A percentile compares a stretch with the other conserved stretches of the same genome.
These are phyloP conservation scores for Debaryomyces prosopidis DNA, from an alignment of 805 yeast genomes.

Conservation along the genomic window DNA sequence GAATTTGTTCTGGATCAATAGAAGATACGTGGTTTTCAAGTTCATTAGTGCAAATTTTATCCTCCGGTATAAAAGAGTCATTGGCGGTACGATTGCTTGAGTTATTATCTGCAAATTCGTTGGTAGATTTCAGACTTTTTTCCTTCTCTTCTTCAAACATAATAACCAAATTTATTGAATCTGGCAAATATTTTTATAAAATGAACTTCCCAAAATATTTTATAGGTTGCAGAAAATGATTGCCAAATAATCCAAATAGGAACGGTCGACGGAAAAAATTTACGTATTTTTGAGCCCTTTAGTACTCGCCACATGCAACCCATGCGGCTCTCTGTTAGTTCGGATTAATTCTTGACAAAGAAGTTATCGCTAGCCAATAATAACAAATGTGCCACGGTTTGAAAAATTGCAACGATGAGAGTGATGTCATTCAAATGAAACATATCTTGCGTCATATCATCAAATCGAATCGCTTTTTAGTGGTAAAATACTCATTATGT, in stretches of 20 bases:
- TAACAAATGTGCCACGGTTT: neutral
- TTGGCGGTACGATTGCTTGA: conserved; percentile 28
- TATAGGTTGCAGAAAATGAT: neutral
- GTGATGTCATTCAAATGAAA: too few species aligned
- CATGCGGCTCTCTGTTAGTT: neutral
- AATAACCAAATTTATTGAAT: neutral
- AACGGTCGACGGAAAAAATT: neutral
- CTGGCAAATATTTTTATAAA: neutral
- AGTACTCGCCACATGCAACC: neutral
- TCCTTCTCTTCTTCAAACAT: neutral
- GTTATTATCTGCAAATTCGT: neutral
- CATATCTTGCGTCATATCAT: too few species aligned
- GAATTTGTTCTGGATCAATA: neutral
- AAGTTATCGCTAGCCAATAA: neutral
- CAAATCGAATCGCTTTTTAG: too few species aligned
- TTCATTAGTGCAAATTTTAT: conserved; percentile 6
- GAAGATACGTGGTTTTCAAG: neutral
- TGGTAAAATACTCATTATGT: too few species aligned
- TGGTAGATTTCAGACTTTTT: neutral
- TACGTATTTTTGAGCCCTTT: neutral
- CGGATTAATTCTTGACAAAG: neutral
- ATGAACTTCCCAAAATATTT: neutral
- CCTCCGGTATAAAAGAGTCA: conserved; percentile 19
- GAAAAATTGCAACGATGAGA: too few species aligned
- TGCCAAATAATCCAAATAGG: neutral